Evolutionary conservation across 768 basidiomycete genomes (phyloP).

Genomic region (Leucogyrophana mollusca): DNA sequence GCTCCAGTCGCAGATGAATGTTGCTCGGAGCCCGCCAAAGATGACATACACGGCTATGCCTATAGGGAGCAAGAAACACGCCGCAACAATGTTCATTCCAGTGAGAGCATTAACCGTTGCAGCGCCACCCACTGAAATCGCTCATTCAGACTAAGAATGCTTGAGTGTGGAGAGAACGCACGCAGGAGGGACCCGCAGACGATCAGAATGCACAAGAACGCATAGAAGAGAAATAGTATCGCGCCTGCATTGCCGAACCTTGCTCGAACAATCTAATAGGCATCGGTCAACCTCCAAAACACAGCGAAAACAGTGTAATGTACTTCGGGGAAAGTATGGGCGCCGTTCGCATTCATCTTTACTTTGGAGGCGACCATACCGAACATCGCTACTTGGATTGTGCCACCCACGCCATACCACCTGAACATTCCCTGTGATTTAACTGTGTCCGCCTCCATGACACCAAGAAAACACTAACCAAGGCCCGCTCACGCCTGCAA

Average conservation of each 20-base stretch:
- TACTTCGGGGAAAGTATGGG: conserved; percentile 56
- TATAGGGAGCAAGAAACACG: conserved; percentile 44
- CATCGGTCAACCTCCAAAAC: neutral
- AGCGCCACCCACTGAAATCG: conserved; percentile 38
- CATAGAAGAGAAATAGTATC: conserved; percentile 52
- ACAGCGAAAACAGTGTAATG: neutral
- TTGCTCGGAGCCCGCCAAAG: conserved; percentile 42
- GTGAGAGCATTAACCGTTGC: conserved; percentile 46
- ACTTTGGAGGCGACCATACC: conserved; percentile 54
- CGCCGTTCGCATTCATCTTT: conserved; percentile 58
- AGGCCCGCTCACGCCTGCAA: conserved; percentile 44
- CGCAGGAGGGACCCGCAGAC: conserved; percentile 50
- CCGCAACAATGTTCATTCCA: conserved; percentile 43
- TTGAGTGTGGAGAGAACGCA: conserved; percentile 18
- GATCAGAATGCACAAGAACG: conserved; percentile 48
- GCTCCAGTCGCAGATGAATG: conserved; percentile 44
- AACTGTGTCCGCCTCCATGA: neutral
- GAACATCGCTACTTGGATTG: conserved; percentile 53
- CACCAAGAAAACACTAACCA: conserved; percentile 29
- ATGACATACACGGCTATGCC: conserved; percentile 44
- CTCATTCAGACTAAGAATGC: neutral
- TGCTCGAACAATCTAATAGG: conserved; percentile 42
- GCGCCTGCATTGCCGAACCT: conserved; percentile 48
- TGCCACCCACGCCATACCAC: conserved; percentile 53
- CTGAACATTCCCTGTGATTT: conserved; percentile 16